phyloP scores from a whole-genome alignment of 805 yeast species.

The Candida boleticola region DNA sequence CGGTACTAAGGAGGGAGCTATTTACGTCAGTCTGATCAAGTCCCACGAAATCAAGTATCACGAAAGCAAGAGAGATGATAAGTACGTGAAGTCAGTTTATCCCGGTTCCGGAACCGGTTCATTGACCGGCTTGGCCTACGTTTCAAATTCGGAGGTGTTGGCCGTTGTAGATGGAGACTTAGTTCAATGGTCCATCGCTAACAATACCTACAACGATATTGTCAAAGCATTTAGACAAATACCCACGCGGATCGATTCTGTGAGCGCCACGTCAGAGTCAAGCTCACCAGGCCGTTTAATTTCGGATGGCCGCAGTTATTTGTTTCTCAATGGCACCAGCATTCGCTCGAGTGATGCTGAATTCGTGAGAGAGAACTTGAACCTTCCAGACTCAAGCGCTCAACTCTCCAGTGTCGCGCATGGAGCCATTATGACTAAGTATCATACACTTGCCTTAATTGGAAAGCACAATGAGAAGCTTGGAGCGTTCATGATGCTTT shows the following conservation, averaged over 20 bases:
- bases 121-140: not conserved
- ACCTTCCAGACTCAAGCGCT: conserved; percentile 7
- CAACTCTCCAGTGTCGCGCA: conserved; percentile 4
- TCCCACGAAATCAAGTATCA: conserved; percentile 24
- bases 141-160: not conserved
- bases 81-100: conserved; percentile 27
- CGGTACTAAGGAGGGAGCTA: conserved; percentile 26
- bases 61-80: conserved; percentile 36
- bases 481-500: conserved; percentile 28
- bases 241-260: not conserved
- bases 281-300: not conserved
- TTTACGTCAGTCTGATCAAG: conserved; percentile 27
- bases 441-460: conserved; percentile 26
- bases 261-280: not conserved
- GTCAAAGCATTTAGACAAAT: not conserved
- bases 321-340: conserved; percentile 6
- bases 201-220: not conserved
- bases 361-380: conserved; percentile 16
- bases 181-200: not conserved
- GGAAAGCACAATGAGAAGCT: conserved; percentile 14
- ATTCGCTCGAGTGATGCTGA: conserved; percentile 26
- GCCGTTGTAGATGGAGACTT: conserved; percentile 2
- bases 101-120: conserved; percentile 9
- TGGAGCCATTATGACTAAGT: conserved; percentile 25
- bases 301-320: not conserved